These are phyloP conservation scores for Phytophthora sansomeana DNA, from an alignment of 352 stramenopile genomes.

Conservation along the genomic window DNA sequence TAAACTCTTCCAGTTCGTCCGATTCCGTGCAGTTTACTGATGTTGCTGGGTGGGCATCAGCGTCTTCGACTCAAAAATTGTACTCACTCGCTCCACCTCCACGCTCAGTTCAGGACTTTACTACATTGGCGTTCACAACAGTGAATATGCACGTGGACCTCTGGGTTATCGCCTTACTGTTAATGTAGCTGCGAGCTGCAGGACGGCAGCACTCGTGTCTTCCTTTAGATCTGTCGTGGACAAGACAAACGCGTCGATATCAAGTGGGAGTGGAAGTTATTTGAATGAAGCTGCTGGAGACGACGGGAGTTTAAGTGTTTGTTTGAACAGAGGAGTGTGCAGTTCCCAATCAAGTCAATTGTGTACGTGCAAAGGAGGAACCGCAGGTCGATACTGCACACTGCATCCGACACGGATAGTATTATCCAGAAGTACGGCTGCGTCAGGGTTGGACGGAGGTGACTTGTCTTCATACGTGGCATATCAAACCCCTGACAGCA, in stretches of 20 bases:
- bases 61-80: slow-evolving; percentile 48
- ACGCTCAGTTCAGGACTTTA: slow-evolving; percentile 78
- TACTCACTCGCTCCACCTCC: slow-evolving; percentile 62
- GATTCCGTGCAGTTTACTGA: slow-evolving; percentile 67
- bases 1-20: slow-evolving; percentile 29
- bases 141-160: slow-evolving; percentile 55
- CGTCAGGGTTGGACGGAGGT: neutral
- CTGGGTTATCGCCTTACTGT: slow-evolving; percentile 66
- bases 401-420: slow-evolving; percentile 31
- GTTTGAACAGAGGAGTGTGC: slow-evolving; percentile 57
- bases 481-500: slow-evolving; percentile 32
- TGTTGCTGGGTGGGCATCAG: slow-evolving; percentile 53
- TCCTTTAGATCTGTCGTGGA: slow-evolving; percentile 21
- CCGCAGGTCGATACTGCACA: slow-evolving; percentile 56
- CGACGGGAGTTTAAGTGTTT: slow-evolving; percentile 42
- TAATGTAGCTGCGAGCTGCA: slow-evolving; percentile 58
- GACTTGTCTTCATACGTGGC: slow-evolving; percentile 35
- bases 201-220: slow-evolving; percentile 20
- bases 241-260: slow-evolving; percentile 15
- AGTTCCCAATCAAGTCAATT: slow-evolving; percentile 54
- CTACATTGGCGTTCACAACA: slow-evolving; percentile 82
- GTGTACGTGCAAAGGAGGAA: slow-evolving; percentile 50
- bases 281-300: neutral
- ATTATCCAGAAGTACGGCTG: slow-evolving; percentile 11
- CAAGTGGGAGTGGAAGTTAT: slow-evolving; percentile 11